These are phyloP conservation scores for Solanum chaucha DNA, from an alignment of 257 asterid species.

Conservation along the genomic window DNA sequence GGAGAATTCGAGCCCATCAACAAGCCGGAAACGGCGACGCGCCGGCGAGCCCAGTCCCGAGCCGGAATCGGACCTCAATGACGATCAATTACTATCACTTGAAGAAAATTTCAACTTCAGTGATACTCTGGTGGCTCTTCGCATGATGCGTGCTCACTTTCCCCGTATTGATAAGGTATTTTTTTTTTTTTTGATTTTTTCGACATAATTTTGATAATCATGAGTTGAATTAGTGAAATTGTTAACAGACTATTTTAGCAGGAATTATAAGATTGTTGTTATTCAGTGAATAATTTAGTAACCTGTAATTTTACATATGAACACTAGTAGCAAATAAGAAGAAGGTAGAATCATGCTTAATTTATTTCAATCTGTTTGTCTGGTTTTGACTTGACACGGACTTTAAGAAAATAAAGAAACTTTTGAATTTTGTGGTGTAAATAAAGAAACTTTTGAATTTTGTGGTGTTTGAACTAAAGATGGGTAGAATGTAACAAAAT, in stretches of 20 bases:
- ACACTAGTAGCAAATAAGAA: not conserved
- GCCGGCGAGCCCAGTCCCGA: constrained; percentile 15
- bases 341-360: not conserved
- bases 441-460: not conserved
- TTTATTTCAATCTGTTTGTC: not conserved
- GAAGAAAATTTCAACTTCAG: constrained; percentile 63
- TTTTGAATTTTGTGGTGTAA: not conserved
- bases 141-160: constrained; percentile 88
- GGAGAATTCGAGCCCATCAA: constrained; percentile 25
- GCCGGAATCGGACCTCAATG: not conserved
- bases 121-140: constrained; percentile 86
- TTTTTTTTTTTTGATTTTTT: not conserved
- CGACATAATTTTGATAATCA: not conserved
- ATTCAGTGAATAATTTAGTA: not conserved
- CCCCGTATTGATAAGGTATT: constrained; percentile 61
- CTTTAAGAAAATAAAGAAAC: not conserved
- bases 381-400: not conserved
- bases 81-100: constrained; percentile 23
- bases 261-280: not conserved
- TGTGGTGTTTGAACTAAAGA: not conserved
- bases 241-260: not conserved
- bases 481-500: not conserved
- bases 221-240: not conserved
- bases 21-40: constrained; percentile 66
- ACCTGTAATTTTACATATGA: not conserved